Evolutionary conservation across 1,284 basidiomycete genomes (phyloP).

Genomic region (Cutaneotrichosporon curvatum): DNA sequence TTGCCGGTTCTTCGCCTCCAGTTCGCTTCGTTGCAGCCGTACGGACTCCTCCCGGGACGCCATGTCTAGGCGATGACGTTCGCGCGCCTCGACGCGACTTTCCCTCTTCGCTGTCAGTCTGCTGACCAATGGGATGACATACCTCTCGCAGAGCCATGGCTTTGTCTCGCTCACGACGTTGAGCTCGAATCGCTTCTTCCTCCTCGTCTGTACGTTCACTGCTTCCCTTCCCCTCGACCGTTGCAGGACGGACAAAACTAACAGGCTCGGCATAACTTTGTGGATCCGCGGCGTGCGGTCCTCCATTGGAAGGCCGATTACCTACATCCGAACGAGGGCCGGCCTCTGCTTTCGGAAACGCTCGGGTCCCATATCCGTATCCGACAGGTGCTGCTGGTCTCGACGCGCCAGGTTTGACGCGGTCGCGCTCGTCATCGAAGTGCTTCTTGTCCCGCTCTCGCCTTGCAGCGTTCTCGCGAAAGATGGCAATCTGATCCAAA

Average conservation of each 20-base stretch:
- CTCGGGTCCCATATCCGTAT: conserved; percentile 33
- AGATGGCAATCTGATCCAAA: conserved; percentile 88
- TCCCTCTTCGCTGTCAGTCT: conserved; percentile 24
- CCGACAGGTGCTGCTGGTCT: conserved; percentile 7
- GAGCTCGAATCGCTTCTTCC: conserved; percentile 66
- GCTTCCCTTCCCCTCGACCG: conserved; percentile 42
- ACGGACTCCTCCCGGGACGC: conserved; percentile 67
- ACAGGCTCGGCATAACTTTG: conserved; percentile 70
- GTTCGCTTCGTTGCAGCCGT: conserved; percentile 63
- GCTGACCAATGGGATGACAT: conserved; percentile 40
- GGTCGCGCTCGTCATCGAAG: conserved; percentile 52
- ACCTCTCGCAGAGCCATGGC: conserved; percentile 78
- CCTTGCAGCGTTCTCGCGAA: conserved; percentile 77
- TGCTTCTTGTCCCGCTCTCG: conserved; percentile 74
- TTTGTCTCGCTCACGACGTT: conserved; percentile 64
- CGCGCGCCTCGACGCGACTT: conserved; percentile 70
- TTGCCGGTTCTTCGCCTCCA: conserved; percentile 63
- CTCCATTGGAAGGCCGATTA: no score
- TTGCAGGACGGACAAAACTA: conserved; percentile 67
- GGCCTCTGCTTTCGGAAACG: conserved; percentile 9
- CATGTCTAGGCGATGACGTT: conserved; percentile 63
- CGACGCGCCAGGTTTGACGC: conserved; percentile 21
- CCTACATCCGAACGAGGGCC: background rate
- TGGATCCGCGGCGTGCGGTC: conserved; percentile 46
- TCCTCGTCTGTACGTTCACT: conserved; percentile 72